phyloP scores from a whole-genome alignment of 1,284 basidiomycete genomes.

The Trichosporon ovoides region DNA sequence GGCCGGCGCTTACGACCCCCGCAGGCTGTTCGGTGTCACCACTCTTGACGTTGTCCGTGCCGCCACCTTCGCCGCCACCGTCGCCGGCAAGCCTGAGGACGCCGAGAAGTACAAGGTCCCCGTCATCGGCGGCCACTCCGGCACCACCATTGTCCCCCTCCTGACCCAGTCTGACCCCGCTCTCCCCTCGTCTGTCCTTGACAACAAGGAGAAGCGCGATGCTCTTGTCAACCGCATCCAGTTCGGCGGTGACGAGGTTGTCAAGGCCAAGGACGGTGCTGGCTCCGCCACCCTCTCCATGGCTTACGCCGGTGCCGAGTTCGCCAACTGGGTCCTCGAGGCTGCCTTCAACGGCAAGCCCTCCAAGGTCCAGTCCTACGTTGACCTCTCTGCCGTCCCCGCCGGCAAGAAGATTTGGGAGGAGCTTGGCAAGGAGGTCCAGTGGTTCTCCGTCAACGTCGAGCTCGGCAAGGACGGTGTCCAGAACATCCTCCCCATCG shows the following conservation, averaged over 20 bases:
- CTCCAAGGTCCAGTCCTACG: conserved; percentile 78
- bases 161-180: conserved; percentile 66
- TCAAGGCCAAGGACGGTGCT: conserved; percentile 63
- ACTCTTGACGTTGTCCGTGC: conserved; percentile 96
- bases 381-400: conserved; percentile 61
- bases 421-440: conserved; percentile 54
- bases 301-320: conserved; percentile 91
- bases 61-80: conserved; percentile 77
- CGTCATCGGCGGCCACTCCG: conserved; percentile 94
- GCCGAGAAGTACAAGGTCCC: conserved; percentile 65
- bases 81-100: conserved; percentile 63
- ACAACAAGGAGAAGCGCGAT: conserved; percentile 57
- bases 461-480: conserved; percentile 71
- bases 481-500: conserved; percentile 55
- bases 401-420: conserved; percentile 48
- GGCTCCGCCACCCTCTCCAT: conserved; percentile 86
- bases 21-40: conserved; percentile 70
- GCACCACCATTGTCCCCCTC: conserved; percentile 90
- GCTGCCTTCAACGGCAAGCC: conserved; percentile 77
- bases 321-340: conserved; percentile 73
- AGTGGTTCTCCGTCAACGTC: conserved; percentile 85
- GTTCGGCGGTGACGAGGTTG: conserved; percentile 79
- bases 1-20: conserved; percentile 86
- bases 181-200: conserved; percentile 36
- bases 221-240: conserved; percentile 82